Percentiles rank a stretch among this genome's conserved stretches.
phyloP scores from a whole-genome alignment of 1,139 yeast species.

The Nakaseomyces delphensis region DNA sequence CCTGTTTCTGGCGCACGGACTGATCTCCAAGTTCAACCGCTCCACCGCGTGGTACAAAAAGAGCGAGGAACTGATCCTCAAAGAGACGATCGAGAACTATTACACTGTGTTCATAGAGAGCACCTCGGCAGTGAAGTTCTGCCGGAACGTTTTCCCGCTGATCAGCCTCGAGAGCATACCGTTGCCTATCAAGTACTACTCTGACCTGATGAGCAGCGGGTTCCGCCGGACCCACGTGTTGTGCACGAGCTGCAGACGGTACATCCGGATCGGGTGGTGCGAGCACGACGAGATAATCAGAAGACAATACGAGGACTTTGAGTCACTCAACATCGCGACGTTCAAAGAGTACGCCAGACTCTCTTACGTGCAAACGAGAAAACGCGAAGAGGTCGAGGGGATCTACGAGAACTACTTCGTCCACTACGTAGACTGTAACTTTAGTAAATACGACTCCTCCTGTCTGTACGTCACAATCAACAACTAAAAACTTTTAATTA shows the following conservation, averaged over 20 bases:
- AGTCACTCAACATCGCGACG: conserved; percentile 10
- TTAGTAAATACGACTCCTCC: neutral
- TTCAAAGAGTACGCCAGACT: conserved; percentile 8
- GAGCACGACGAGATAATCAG: conserved; percentile 16
- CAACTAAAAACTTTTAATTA: too few relatives aligned
- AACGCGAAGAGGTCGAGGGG: conserved; percentile 14
- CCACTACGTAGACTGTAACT: conserved; percentile 15
- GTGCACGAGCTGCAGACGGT: conserved; percentile 14
- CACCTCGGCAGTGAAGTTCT: conserved; percentile 6
- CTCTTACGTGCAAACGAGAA: conserved; percentile 12
- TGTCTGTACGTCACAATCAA: neutral
- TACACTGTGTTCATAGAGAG: conserved; percentile 4
- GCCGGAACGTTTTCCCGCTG: conserved; percentile 10
- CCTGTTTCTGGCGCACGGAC: conserved; percentile 20
- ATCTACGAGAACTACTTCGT: conserved; percentile 17
- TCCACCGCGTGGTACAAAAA: neutral
- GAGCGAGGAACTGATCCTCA: neutral
- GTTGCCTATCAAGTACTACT: conserved; percentile 12
- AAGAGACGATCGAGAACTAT: conserved; percentile 6
- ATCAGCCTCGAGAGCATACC: conserved; percentile 12
- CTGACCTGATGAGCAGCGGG: conserved; percentile 13
- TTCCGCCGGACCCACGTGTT: conserved; percentile 16
- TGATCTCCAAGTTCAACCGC: conserved; percentile 10
- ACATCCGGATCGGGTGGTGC: conserved; percentile 19
- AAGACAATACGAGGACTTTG: conserved; percentile 11